These are phyloP conservation scores for Chlamydomonas reinhardtii DNA, from an alignment of 163 green algal species.

Conservation along the genomic window DNA sequence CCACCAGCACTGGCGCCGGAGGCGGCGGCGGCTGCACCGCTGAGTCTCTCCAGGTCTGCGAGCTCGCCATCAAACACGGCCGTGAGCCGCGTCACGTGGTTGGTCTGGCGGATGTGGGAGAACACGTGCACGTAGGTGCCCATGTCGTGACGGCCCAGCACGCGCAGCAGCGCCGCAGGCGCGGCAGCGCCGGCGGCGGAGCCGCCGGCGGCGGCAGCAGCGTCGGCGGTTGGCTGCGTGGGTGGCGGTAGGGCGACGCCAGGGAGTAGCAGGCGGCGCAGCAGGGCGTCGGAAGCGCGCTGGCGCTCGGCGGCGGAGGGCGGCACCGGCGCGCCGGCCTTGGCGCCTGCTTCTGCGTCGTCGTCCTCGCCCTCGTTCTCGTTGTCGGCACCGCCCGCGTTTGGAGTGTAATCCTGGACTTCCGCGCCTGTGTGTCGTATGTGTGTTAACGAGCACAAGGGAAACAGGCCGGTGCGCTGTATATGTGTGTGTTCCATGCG, in stretches of 20 bases:
- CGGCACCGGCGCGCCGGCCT: not conserved
- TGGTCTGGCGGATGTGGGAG: slow-evolving; percentile 83
- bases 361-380: not conserved
- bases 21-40: not conserved
- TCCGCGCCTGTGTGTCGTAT: not conserved
- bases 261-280: not conserved
- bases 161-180: not conserved
- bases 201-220: not conserved
- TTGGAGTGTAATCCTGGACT: not conserved
- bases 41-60: not conserved
- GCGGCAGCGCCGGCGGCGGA: not conserved
- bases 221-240: no score
- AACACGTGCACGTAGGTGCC: slow-evolving; percentile 83
- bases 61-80: slow-evolving; percentile 40
- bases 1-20: not conserved
- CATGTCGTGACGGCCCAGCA: slow-evolving; percentile 65
- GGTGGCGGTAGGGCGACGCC: not conserved
- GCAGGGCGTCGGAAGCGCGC: not conserved
- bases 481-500: no score
- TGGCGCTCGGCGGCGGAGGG: slow-evolving; percentile 10
- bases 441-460: no score
- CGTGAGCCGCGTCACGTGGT: slow-evolving; percentile 67
- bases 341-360: no score
- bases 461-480: no score
- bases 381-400: not conserved